Conservation (phyloP, 768 basidiomycete species). For the Mycena leptocephala region DNA sequence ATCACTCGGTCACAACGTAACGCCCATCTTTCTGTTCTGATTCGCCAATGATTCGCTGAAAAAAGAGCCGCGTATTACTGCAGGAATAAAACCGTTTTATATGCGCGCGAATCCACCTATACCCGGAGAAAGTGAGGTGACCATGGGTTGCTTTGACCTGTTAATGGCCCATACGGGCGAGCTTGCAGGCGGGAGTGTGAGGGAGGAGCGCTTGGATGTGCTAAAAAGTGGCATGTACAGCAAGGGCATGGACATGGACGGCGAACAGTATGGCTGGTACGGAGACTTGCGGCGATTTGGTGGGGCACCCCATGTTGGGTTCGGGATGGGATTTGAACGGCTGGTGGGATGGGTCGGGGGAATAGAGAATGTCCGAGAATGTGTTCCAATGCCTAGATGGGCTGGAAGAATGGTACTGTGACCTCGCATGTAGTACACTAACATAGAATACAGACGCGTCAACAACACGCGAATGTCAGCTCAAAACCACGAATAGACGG, state of each 20-base stretch:
- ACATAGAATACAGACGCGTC: too few relatives aligned
- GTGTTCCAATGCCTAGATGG: conserved; percentile 94
- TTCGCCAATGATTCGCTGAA: too few relatives aligned
- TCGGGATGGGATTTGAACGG: conserved; percentile 96
- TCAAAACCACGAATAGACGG: too few relatives aligned
- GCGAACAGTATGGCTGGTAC: conserved; percentile 77
- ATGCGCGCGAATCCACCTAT: conserved; percentile 79
- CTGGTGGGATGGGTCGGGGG: conserved; percentile 91
- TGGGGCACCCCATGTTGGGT: conserved; percentile 94
- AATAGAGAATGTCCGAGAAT: conserved; percentile 93
- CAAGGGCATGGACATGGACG: conserved; percentile 55
- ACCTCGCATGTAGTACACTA: conserved; percentile 1
- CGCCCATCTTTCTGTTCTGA: neutral
- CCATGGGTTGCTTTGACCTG: conserved; percentile 97
- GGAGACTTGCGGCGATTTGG: conserved; percentile 88
- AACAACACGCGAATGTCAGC: too few relatives aligned
- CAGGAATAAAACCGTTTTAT: conserved; percentile 92
- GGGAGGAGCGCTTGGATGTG: conserved; percentile 79
- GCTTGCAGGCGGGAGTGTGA: conserved; percentile 91
- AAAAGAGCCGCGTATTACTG: too few relatives aligned
- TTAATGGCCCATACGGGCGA: conserved; percentile 92
- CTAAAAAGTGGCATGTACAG: conserved; percentile 68
- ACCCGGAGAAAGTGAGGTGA: conserved; percentile 54
- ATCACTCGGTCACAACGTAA: neutral
- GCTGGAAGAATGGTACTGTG: conserved; percentile 83